phyloP scores from a whole-genome alignment of 2,329 filamentous ascomycete species.

The Fusarium stilboides region DNA sequence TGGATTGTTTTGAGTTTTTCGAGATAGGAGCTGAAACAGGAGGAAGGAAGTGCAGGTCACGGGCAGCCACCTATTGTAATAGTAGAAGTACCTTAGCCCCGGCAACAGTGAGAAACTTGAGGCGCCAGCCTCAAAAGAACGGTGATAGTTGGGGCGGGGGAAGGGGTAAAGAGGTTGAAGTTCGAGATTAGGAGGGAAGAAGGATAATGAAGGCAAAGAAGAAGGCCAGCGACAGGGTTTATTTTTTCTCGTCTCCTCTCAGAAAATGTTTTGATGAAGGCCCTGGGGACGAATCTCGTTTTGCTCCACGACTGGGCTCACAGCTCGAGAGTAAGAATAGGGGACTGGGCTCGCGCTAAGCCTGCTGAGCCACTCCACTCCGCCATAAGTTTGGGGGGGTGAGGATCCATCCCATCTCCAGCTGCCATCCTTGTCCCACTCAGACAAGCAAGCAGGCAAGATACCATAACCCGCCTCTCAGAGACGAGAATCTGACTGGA shows the following conservation, averaged over 20 bases:
- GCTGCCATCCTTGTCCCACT: constrained; percentile 39
- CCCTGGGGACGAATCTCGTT: constrained; percentile 48
- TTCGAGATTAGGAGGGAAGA: constrained; percentile 44
- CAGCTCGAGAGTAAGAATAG: constrained; percentile 49
- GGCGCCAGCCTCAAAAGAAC: constrained; percentile 54
- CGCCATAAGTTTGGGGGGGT: constrained; percentile 48
- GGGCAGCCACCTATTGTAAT: constrained; percentile 43
- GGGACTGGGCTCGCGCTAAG: constrained; percentile 51
- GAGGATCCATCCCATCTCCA: constrained; percentile 45
- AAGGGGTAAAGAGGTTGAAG: constrained; percentile 43
- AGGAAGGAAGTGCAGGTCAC: constrained; percentile 48
- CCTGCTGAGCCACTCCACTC: constrained; percentile 52
- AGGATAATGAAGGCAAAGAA: constrained; percentile 46
- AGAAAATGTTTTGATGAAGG: constrained; percentile 52
- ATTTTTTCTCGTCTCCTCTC: constrained; percentile 33
- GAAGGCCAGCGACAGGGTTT: constrained; percentile 46
- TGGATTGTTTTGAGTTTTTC: constrained; percentile 42
- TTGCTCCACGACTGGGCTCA: constrained; percentile 46
- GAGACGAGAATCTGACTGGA: constrained; percentile 32
- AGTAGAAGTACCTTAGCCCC: constrained; percentile 41
- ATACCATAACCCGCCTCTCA: constrained; percentile 22
- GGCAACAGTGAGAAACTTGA: constrained; percentile 49
- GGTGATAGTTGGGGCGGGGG: constrained; percentile 49
- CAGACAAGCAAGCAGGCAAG: constrained; percentile 24
- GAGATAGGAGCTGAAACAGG: constrained; percentile 50